phyloP scores from a whole-genome alignment of 805 yeast genomes.

The Suhomyces canberraensis region DNA sequence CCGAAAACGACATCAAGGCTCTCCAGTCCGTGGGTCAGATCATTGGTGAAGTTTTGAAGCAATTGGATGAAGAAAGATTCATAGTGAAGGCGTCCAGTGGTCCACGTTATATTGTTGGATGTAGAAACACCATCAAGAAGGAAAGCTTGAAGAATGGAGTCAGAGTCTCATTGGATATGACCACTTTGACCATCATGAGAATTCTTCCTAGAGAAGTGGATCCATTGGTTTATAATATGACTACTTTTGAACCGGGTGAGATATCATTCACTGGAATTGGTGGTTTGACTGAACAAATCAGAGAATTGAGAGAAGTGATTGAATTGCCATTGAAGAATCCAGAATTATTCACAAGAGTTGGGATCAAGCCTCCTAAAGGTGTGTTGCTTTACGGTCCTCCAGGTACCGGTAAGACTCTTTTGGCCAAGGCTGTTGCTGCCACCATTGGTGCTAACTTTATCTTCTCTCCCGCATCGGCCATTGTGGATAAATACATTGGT shows the following conservation, averaged over 20 bases:
- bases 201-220: conserved; percentile 97
- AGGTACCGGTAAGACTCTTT: conserved; percentile 94
- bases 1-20: conserved; percentile 96
- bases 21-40: conserved; percentile 96
- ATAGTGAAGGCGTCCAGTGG: conserved; percentile 97
- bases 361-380: conserved; percentile 98
- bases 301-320: conserved; percentile 95
- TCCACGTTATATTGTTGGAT: conserved; percentile 96
- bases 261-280: conserved; percentile 93
- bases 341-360: conserved; percentile 90
- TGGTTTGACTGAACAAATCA: conserved; percentile 91
- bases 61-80: conserved; percentile 88
- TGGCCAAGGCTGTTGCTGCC: conserved; percentile 98
- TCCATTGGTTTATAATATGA: conserved; percentile 97
- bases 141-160: conserved; percentile 86
- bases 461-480: conserved; percentile 97
- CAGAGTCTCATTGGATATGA: conserved; percentile 95
- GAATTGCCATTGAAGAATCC: conserved; percentile 97
- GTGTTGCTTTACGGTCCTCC: conserved; percentile 97
- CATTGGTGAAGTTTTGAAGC: conserved; percentile 95
- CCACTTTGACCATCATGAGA: conserved; percentile 96
- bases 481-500: conserved; percentile 96
- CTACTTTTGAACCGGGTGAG: conserved; percentile 96
- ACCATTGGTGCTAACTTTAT: conserved; percentile 97
- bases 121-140: conserved; percentile 87